Conservation (phyloP, 352 stramenopile species). For the Blastocystis sp. region DNA sequence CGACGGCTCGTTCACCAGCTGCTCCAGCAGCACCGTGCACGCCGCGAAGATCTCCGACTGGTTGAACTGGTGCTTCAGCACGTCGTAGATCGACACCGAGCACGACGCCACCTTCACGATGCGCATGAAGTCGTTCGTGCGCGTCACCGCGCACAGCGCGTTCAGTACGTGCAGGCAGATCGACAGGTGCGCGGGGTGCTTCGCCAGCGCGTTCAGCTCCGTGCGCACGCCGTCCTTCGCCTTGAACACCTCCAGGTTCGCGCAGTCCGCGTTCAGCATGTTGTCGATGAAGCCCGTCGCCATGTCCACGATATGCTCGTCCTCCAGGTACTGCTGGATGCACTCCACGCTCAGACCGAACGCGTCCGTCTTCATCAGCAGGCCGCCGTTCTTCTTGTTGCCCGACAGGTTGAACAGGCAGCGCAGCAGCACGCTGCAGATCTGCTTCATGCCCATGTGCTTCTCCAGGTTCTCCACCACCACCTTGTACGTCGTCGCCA, state of each 20-base stretch:
- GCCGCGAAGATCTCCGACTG: constrained; percentile 50
- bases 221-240: constrained; percentile 10
- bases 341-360: constrained; percentile 20
- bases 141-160: constrained; percentile 45
- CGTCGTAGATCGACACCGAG: constrained; percentile 53
- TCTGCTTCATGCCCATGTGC: background rate
- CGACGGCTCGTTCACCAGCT: constrained; percentile 53
- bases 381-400: background rate
- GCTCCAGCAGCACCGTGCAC: constrained; percentile 61
- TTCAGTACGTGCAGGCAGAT: constrained; percentile 58
- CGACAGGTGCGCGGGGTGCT: constrained; percentile 14
- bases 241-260: constrained; percentile 47
- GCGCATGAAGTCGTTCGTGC: constrained; percentile 29
- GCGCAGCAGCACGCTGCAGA: constrained; percentile 14
- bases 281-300: constrained; percentile 68
- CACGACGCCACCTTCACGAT: constrained; percentile 17
- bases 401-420: constrained; percentile 37
- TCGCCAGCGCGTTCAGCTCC: constrained; percentile 36
- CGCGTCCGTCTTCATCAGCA: constrained; percentile 19
- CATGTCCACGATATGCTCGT: constrained; percentile 29
- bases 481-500: constrained; percentile 20
- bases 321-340: constrained; percentile 23
- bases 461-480: constrained; percentile 30
- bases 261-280: constrained; percentile 54
- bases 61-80: constrained; percentile 58